These are phyloP conservation scores for Ilyonectria sp. DNA, from an alignment of 2,329 filamentous ascomycete genomes.

Conservation along the genomic window DNA sequence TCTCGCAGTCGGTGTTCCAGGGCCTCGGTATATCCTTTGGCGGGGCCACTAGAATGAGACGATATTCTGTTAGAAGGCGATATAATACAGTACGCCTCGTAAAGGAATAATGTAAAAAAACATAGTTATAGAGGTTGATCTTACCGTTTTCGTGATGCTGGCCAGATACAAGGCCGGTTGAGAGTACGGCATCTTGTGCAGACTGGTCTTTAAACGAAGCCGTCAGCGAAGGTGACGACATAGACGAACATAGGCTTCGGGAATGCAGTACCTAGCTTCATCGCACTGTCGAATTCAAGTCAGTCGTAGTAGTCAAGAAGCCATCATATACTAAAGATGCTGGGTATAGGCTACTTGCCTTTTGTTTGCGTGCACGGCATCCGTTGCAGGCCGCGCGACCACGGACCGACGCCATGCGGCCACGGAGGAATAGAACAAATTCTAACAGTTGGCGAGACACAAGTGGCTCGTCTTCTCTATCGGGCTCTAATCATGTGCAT, in stretches of 20 bases:
- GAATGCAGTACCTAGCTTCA: conserved; percentile 3
- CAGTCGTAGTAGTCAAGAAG: not conserved
- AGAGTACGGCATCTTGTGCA: conserved; percentile 33
- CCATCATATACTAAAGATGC: not conserved
- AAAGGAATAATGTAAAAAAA: not conserved
- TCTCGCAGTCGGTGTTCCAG: conserved; percentile 59
- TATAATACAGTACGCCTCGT: not conserved
- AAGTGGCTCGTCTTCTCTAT: not conserved
- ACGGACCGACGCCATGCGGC: conserved; percentile 12
- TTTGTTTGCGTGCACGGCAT: conserved; percentile 42
- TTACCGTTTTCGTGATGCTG: conserved; percentile 35
- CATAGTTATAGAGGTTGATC: not conserved
- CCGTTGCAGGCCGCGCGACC: conserved; percentile 40
- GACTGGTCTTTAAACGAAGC: conserved; percentile 16
- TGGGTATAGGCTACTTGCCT: conserved; percentile 24
- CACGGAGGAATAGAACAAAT: not conserved
- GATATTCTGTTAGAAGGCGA: not conserved
- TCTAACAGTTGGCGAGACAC: not conserved
- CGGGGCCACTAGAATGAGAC: conserved; percentile 55
- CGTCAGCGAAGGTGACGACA: not conserved
- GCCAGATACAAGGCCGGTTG: conserved; percentile 33
- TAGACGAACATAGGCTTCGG: not conserved
- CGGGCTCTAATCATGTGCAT: not conserved
- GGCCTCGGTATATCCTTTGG: conserved; percentile 62
- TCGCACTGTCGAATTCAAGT: conserved; percentile 17